Evolutionary conservation across 2,329 filamentous ascomycete genomes (phyloP).

Genomic region (Sphaceloma murrayae): DNA sequence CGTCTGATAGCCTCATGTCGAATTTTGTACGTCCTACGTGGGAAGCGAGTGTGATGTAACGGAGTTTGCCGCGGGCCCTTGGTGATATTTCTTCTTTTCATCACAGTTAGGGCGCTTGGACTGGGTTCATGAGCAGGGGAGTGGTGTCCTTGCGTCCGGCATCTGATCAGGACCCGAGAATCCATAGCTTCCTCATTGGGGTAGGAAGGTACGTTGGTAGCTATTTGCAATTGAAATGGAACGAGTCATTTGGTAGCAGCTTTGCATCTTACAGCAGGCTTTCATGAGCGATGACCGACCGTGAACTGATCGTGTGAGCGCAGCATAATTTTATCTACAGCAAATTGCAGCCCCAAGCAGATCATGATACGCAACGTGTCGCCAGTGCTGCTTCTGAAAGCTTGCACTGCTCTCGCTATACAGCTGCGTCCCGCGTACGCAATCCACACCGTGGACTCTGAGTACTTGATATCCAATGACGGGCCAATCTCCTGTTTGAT

Average conservation of each 20-base stretch:
- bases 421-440: too few relatives aligned
- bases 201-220: conserved; percentile 5
- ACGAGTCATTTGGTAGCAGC: neutral
- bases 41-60: neutral
- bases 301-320: too few relatives aligned
- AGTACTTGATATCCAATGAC: too few relatives aligned
- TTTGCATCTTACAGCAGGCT: neutral
- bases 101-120: conserved; percentile 4
- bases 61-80: neutral
- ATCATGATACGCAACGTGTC: too few relatives aligned
- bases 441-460: too few relatives aligned
- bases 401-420: too few relatives aligned
- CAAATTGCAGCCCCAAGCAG: too few relatives aligned
- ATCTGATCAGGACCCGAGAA: conserved; percentile 7
- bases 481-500: too few relatives aligned
- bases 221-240: conserved; percentile 6
- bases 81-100: neutral
- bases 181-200: neutral
- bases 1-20: too few relatives aligned
- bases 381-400: conserved; percentile 3
- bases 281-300: too few relatives aligned
- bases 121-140: conserved; percentile 10
- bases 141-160: conserved; percentile 14
- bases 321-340: conserved; percentile 4
- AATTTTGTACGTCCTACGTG: neutral